phyloP scores from a whole-genome alignment of 2,329 filamentous ascomycete genomes.

The Paramyrothecium roridum region DNA sequence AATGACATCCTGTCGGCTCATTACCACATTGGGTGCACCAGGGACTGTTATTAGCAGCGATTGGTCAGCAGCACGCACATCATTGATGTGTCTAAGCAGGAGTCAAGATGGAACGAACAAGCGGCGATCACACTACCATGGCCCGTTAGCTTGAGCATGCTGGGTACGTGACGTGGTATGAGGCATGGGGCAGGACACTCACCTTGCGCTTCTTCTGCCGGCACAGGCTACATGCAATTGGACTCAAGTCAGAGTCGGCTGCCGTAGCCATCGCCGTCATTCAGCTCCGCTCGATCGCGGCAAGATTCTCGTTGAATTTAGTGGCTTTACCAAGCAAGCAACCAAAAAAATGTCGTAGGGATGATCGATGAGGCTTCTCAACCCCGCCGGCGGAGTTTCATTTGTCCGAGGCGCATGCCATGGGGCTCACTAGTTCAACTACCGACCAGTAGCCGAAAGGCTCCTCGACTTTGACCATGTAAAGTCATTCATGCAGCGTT shows the following conservation, averaged over 20 bases:
- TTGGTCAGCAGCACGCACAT: background rate
- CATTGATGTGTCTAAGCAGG: no score
- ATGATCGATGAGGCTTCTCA: background rate
- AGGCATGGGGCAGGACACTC: background rate
- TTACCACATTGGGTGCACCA: slow-evolving; percentile 24
- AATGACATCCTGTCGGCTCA: slow-evolving; percentile 24
- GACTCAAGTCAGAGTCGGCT: slow-evolving; percentile 12
- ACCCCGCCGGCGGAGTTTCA: slow-evolving; percentile 22
- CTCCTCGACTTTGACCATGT: background rate
- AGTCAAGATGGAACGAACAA: slow-evolving; percentile 9
- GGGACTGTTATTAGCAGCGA: slow-evolving; percentile 13
- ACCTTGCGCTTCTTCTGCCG: slow-evolving; percentile 29
- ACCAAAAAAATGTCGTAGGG: no score
- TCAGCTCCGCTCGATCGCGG: background rate
- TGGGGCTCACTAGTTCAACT: background rate
- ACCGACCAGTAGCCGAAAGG: no score
- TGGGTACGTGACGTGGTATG: background rate
- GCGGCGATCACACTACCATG: slow-evolving; percentile 14
- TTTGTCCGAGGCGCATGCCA: slow-evolving; percentile 18
- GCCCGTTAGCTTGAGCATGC: background rate
- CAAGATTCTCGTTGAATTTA: no score
- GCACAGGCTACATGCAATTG: slow-evolving; percentile 28
- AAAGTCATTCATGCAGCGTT: background rate
- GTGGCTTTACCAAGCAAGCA: no score
- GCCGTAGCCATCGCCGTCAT: background rate